Evolutionary conservation across 2,329 filamentous ascomycete genomes (phyloP).

Genomic region (Hypoxylon sp.): DNA sequence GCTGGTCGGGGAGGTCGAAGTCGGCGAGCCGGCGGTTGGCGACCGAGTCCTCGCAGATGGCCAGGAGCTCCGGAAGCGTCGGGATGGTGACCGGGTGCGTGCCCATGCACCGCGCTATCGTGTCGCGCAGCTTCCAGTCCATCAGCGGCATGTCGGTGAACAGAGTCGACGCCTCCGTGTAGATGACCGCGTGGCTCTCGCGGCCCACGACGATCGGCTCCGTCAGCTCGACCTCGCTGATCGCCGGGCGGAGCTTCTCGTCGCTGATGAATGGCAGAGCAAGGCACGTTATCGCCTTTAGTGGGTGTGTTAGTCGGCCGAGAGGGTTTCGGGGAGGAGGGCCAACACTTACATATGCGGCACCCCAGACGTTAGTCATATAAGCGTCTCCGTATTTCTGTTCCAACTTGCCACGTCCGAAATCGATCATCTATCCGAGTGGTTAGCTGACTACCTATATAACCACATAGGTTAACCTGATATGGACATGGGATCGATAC

Average conservation of each 20-base stretch:
- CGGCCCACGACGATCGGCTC: too few species aligned
- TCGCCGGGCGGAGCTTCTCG: background rate
- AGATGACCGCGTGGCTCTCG: too few species aligned
- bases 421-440: constrained; percentile 26
- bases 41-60: background rate
- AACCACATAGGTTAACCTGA: too few species aligned
- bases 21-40: background rate
- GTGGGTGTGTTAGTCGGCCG: background rate
- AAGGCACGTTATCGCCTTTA: background rate
- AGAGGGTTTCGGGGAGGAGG: background rate
- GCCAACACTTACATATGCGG: constrained; percentile 11
- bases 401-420: constrained; percentile 17
- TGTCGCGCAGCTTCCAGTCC: constrained; percentile 1
- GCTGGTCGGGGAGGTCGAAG: background rate
- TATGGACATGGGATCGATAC: background rate
- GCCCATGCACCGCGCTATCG: constrained; percentile 14
- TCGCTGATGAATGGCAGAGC: background rate
- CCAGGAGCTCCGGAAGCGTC: background rate
- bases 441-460: too few species aligned
- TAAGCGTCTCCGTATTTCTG: accelerated
- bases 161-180: background rate
- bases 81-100: background rate
- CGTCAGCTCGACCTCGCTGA: too few species aligned
- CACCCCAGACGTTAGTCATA: background rate
- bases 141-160: background rate